Conservation (phyloP, 495 filamentous ascomycete genomes). For the Parachaetomium inaequale region DNA sequence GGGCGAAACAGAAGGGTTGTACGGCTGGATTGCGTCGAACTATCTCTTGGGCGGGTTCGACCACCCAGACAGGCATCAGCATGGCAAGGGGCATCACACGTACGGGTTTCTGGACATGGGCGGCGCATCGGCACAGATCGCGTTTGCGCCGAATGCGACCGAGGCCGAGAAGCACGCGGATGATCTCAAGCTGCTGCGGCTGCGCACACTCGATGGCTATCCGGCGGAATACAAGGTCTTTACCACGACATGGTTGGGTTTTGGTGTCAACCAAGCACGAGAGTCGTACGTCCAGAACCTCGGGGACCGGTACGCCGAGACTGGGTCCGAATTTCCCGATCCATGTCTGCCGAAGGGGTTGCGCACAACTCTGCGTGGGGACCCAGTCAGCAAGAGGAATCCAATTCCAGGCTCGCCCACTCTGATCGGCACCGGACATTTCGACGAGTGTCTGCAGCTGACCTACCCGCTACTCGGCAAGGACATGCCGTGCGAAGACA, state of each 20-base stretch:
- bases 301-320: constrained; percentile 53
- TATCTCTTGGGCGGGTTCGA: constrained; percentile 95
- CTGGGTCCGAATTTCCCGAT: constrained; percentile 70
- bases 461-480: constrained; percentile 89
- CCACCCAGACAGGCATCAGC: constrained; percentile 62
- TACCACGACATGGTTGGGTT: constrained; percentile 93
- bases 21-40: constrained; percentile 99
- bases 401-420: constrained; percentile 30
- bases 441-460: constrained; percentile 76
- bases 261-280: constrained; percentile 89
- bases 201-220: constrained; percentile 76
- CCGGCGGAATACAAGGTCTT: constrained; percentile 82
- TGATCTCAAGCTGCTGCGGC: constrained; percentile 78
- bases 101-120: constrained; percentile 99
- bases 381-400: constrained; percentile 34
- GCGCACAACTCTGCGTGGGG: constrained; percentile 61
- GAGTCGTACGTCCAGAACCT: constrained; percentile 73
- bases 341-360: constrained; percentile 84
- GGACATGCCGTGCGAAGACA: constrained; percentile 75
- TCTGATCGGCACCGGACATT: constrained; percentile 77
- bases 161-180: constrained; percentile 87
- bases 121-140: constrained; percentile 94
- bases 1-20: constrained; percentile 95
- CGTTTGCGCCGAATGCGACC: constrained; percentile 91
- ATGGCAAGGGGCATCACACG: constrained; percentile 86